Conservation (phyloP, 2,329 filamentous ascomycete genomes). For the Emydomyces testavorans region DNA sequence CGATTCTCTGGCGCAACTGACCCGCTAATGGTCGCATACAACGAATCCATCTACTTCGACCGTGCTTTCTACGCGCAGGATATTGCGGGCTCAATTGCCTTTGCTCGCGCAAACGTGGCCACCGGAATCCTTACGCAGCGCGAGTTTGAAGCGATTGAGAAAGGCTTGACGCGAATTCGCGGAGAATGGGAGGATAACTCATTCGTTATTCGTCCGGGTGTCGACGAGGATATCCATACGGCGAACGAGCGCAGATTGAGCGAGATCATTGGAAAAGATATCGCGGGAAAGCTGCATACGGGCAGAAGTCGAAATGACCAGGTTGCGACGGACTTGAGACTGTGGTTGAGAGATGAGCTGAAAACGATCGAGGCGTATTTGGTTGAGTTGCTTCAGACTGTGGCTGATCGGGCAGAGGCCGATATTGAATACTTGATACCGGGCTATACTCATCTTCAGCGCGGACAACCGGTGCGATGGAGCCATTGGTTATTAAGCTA, state of each 20-base stretch:
- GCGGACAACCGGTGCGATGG: slow-evolving; percentile 56
- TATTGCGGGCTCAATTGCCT: slow-evolving; percentile 64
- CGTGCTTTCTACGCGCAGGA: slow-evolving; percentile 62
- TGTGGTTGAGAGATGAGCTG: slow-evolving; percentile 73
- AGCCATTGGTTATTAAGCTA: slow-evolving; percentile 71
- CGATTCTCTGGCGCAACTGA: slow-evolving; percentile 59
- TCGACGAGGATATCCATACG: slow-evolving; percentile 22
- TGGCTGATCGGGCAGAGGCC: slow-evolving; percentile 55
- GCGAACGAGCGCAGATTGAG: slow-evolving; percentile 49
- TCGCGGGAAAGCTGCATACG: slow-evolving; percentile 81
- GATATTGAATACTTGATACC: slow-evolving; percentile 75
- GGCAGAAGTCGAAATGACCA: slow-evolving; percentile 82
- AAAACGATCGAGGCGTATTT: slow-evolving; percentile 58
- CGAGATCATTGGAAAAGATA: slow-evolving; percentile 76
- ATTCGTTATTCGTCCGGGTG: slow-evolving; percentile 21
- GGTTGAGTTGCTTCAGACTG: slow-evolving; percentile 57
- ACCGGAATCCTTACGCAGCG: slow-evolving; percentile 56
- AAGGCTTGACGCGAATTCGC: slow-evolving; percentile 48
- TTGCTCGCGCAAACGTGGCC: slow-evolving; percentile 62
- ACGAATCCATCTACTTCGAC: slow-evolving; percentile 65
- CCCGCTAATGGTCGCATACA: slow-evolving; percentile 70
- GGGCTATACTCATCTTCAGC: slow-evolving; percentile 74
- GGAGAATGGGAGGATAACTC: slow-evolving; percentile 25
- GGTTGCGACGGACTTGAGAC: slow-evolving; percentile 76
- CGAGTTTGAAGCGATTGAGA: slow-evolving; percentile 60